Percentiles rank a stretch among this genome's conserved stretches.
phyloP scores from a whole-genome alignment of 1,284 basidiomycete genomes.

The Chalciporus sp. region DNA sequence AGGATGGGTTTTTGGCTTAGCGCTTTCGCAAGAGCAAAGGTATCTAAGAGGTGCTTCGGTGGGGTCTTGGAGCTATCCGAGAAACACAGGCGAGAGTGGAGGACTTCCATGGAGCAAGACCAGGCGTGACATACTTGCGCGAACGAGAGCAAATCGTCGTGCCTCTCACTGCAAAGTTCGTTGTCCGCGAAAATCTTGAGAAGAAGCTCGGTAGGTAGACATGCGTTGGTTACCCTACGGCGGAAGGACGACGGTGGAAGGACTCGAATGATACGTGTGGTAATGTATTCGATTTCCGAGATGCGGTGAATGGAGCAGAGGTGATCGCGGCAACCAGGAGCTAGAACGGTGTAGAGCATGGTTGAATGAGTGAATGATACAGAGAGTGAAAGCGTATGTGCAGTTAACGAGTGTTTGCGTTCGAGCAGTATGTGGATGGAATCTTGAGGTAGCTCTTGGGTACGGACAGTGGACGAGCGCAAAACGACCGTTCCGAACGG shows the following conservation, averaged over 20 bases:
- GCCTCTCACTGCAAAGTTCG: conserved; percentile 24
- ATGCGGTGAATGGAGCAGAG: conserved; percentile 12
- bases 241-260: conserved; percentile 13
- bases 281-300: conserved; percentile 20
- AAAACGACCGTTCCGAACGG: conserved; percentile 17
- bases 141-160: conserved; percentile 25
- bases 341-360: conserved; percentile 19
- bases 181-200: conserved; percentile 23
- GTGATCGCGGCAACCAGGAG: not conserved
- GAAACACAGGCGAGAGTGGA: conserved; percentile 19
- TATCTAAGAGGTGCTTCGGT: conserved; percentile 11
- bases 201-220: conserved; percentile 26
- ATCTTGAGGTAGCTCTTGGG: conserved; percentile 3
- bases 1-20: conserved; percentile 1
- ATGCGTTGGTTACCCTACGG: conserved; percentile 5
- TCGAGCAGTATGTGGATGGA: conserved; percentile 20
- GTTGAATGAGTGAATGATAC: conserved; percentile 29
- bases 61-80: conserved; percentile 14
- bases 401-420: conserved; percentile 20
- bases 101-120: conserved; percentile 27
- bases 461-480: conserved; percentile 4
- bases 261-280: conserved; percentile 26
- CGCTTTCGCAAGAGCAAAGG: not conserved
- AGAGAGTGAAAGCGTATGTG: conserved; percentile 21
- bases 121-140: conserved; percentile 29